phyloP scores from a whole-genome alignment of 306 rosid species.

The Mimosa bimucronata region DNA sequence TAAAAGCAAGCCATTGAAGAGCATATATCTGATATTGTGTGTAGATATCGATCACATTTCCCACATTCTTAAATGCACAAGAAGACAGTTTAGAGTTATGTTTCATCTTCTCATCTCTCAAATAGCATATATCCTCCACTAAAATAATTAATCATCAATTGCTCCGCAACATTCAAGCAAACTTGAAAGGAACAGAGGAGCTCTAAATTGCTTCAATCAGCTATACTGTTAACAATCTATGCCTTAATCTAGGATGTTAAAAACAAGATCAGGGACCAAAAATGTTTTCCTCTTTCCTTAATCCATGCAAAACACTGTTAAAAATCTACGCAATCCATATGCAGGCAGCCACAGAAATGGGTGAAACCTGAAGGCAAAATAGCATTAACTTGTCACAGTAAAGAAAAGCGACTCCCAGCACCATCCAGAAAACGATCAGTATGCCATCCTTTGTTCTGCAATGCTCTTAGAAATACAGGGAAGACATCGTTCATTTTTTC shows the following conservation, averaged over 20 bases:
- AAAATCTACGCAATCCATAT: background rate
- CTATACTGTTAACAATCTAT: background rate
- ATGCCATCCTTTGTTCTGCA: slow-evolving; percentile 92
- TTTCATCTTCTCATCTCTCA: background rate
- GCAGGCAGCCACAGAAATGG: slow-evolving; percentile 27
- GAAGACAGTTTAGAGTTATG: too few species aligned
- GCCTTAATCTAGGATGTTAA: background rate
- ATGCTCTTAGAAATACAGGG: slow-evolving; percentile 60
- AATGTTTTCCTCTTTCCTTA: background rate
- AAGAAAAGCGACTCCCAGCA: slow-evolving; percentile 75
- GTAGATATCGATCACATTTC: background rate
- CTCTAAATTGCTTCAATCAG: background rate
- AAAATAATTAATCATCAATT: background rate
- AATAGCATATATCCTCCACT: background rate
- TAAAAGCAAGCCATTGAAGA: background rate
- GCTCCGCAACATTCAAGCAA: background rate
- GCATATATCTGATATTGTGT: background rate
- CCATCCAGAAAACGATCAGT: slow-evolving; percentile 95
- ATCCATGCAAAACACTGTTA: background rate
- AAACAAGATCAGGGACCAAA: background rate
- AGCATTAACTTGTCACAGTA: slow-evolving; percentile 33
- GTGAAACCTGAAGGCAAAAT: slow-evolving; percentile 7
- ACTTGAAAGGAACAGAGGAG: background rate
- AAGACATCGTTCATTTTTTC: slow-evolving; percentile 71
- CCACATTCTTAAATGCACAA: background rate